Evolutionary conservation across 148 eudicot genomes (phyloP), one percentile per base, ranked within the genome.

Genomic region (Spergularia marina): DNA sequence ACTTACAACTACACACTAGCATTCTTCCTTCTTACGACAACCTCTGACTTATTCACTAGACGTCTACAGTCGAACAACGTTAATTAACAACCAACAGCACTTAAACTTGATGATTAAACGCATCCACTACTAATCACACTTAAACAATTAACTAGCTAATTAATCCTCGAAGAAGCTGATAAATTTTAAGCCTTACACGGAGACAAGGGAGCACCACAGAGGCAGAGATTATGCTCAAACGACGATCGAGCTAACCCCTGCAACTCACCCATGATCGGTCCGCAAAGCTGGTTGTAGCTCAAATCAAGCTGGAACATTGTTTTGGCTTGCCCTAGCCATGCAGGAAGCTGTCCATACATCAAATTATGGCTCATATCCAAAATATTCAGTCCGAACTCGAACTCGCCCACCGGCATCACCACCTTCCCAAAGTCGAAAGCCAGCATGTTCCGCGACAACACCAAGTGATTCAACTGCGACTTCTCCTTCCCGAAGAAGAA

Each of bases 201-300:
- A 40, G 84, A 66, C 73, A 89, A 71, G 0, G 93, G 93, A 74
- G 82, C 74, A 8, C 89, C 89, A 79, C 93, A 89, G 58, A 89
- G 70, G 77, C 89, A 89, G 72, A 67, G 25, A 58, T 87, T 89
- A 74, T 87, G 87, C 25, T 81, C 69, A 76, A 84, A 87, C 9
- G 84, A 67, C 1, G 81, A 52, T 44, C 23, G 10, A 25, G 72
- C 82, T 13, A 82, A 84, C 6, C 30, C 30, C 51, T 84, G 85
- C 75, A 83, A 13, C 62, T 21, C 51, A 20, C 93, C 90, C 4
- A 85, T 87, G 2, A 89, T 85, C 69, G 77, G 68, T 13, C 93
- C 90, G 34, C 89, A 89, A 16, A 89, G 81, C 53, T 53, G 55
- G 53, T 89, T 87, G 55, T 89, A 84, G 71, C 89, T 85, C 59